phyloP scores from a whole-genome alignment of 2,329 filamentous ascomycete genomes.

The Fusarium hostae region DNA sequence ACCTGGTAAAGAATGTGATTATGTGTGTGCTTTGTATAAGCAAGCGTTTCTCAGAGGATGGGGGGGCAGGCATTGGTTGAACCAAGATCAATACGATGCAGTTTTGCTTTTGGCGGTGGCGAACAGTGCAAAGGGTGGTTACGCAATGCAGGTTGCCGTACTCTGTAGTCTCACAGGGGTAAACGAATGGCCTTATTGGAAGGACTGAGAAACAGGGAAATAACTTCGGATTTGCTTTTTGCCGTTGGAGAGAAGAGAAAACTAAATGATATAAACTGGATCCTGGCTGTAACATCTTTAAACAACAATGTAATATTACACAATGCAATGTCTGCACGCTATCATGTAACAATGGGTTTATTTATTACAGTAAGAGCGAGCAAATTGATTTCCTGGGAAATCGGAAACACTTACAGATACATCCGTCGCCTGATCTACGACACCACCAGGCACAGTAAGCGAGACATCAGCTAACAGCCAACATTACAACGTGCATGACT shows the following conservation, averaged over 20 bases:
- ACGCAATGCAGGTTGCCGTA: background rate
- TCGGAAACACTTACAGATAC: background rate
- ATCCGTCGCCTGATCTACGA: background rate
- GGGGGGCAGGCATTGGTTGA: background rate
- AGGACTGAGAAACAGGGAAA: background rate
- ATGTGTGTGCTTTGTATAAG: background rate
- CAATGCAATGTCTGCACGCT: background rate
- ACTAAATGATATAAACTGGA: background rate
- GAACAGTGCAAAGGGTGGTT: background rate
- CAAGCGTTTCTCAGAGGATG: background rate
- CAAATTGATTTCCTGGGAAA: background rate
- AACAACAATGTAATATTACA: background rate
- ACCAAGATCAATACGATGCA: background rate
- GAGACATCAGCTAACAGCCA: background rate
- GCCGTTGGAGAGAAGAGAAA: slow-evolving; percentile 1
- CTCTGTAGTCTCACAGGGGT: background rate
- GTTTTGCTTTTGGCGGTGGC: background rate
- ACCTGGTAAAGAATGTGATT: background rate
- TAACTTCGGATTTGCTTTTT: background rate
- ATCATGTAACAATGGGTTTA: background rate
- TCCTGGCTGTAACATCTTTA: background rate
- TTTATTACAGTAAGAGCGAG: background rate
- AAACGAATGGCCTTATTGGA: background rate
- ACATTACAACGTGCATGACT: background rate
- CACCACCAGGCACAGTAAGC: background rate